Percentiles rank a stretch among this genome's conserved stretches.
Evolutionary conservation across 257 asterid species (phyloP).

Genomic region (Solanum dulcamara): DNA sequence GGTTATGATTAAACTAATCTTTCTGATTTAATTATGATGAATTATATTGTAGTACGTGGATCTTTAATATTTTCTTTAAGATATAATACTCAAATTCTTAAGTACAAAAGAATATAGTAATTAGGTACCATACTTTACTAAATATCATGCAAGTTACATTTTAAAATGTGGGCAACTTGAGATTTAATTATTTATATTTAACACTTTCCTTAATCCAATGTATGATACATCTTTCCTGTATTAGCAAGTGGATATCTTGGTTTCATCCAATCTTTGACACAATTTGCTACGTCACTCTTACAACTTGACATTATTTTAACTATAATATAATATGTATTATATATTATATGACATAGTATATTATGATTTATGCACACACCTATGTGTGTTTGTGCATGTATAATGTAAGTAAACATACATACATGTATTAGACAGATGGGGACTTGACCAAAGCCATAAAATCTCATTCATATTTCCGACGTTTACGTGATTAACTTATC

Average conservation of each 20-base stretch:
- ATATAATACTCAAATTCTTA: neutral
- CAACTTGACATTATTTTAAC: neutral
- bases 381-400: neutral
- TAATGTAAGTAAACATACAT: neutral
- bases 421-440: neutral
- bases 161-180: conserved; percentile 6
- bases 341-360: neutral
- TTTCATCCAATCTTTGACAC: conserved; percentile 10
- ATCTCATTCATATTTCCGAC: no score
- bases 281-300: neutral
- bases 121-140: neutral
- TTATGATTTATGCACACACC: neutral
- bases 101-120: neutral
- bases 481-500: no score
- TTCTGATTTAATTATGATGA: conserved; percentile 16
- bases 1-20: neutral
- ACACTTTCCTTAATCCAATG: conserved; percentile 4
- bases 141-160: conserved; percentile 9
- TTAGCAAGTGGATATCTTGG: conserved; percentile 23
- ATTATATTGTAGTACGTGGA: conserved; percentile 3
- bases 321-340: neutral
- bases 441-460: no score
- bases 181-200: neutral
- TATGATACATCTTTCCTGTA: conserved; percentile 3
- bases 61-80: conserved; percentile 16